A percentile compares a stretch with the other conserved stretches of the same genome.
Conservation (phyloP, 1,284 basidiomycete species). For the Pyrrhoderma noxium region DNA sequence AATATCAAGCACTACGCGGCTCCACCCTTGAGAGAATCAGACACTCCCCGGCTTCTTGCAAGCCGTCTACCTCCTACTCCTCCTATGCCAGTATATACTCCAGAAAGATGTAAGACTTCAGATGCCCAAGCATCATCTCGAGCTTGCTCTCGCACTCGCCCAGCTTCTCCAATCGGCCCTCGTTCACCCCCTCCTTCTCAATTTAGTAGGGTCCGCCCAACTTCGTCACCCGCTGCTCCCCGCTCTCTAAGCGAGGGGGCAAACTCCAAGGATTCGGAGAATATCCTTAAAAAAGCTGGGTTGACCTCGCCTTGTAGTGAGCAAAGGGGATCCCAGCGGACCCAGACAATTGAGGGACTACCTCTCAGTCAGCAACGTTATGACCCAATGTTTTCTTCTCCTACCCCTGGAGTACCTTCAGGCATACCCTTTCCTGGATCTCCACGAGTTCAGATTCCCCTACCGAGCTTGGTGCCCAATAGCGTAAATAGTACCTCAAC, state of each 20-base stretch:
- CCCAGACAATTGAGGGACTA: slow-evolving; percentile 15
- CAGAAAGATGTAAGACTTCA: neutral
- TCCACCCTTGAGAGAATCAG: slow-evolving; percentile 28
- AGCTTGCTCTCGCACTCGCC: slow-evolving; percentile 8
- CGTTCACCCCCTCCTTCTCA: slow-evolving; percentile 11
- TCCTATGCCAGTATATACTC: slow-evolving; percentile 1
- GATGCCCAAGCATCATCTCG: neutral
- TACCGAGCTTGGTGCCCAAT: slow-evolving; percentile 5
- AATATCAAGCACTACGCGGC: slow-evolving; percentile 40
- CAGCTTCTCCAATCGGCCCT: slow-evolving; percentile 16
- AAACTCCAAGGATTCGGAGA: neutral
- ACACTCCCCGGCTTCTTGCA: slow-evolving; percentile 3
- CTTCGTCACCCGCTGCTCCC: slow-evolving; percentile 7
- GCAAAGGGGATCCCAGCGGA: slow-evolving; percentile 2
- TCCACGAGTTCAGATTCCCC: neutral
- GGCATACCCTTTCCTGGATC: slow-evolving; percentile 3
- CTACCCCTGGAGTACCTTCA: neutral
- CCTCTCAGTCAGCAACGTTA: slow-evolving; percentile 13
- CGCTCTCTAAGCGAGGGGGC: neutral
- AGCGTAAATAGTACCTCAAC: slow-evolving; percentile 14
- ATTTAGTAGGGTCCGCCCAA: slow-evolving; percentile 9
- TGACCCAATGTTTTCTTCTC: neutral
- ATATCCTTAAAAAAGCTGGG: neutral
- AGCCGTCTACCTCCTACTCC: slow-evolving; percentile 7
- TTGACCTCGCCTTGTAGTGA: neutral